phyloP scores from a whole-genome alignment of 805 yeast species.

The Lachancea sp. region DNA sequence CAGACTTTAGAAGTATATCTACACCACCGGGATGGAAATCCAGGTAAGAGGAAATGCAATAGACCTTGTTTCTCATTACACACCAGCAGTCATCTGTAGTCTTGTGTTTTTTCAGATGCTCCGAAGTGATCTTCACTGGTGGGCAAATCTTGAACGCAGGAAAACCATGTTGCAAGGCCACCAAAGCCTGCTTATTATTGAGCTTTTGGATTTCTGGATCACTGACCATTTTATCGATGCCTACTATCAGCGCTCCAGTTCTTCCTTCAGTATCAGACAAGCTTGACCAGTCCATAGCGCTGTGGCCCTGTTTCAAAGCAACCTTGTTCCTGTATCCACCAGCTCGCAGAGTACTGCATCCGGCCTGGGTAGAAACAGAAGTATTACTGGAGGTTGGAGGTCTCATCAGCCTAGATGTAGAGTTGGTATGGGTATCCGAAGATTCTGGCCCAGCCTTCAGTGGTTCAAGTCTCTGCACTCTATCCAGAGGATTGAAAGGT shows the following conservation, averaged over 20 bases:
- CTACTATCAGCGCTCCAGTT: slow-evolving; percentile 19
- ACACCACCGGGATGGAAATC: slow-evolving; percentile 92
- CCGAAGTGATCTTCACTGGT: slow-evolving; percentile 50
- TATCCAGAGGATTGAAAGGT: no score
- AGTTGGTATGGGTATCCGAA: no score
- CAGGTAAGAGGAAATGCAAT: slow-evolving; percentile 78
- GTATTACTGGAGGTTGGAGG: slow-evolving; percentile 1
- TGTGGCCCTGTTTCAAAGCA: slow-evolving; percentile 33
- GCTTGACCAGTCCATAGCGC: slow-evolving; percentile 31
- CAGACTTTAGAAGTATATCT: slow-evolving; percentile 56
- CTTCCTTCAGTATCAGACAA: slow-evolving; percentile 14
- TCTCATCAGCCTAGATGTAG: slow-evolving; percentile 2
- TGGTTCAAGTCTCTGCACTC: no score
- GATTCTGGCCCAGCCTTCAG: background rate
- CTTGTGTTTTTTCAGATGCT: slow-evolving; percentile 55
- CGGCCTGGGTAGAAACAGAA: slow-evolving; percentile 12
- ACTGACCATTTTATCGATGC: slow-evolving; percentile 13
- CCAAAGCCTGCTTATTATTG: slow-evolving; percentile 17
- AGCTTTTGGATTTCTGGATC: slow-evolving; percentile 13
- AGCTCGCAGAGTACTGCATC: slow-evolving; percentile 17
- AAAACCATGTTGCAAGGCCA: slow-evolving; percentile 15
- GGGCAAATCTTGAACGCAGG: slow-evolving; percentile 23
- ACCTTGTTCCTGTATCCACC: slow-evolving; percentile 29
- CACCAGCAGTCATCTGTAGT: slow-evolving; percentile 78
- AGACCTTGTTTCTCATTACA: slow-evolving; percentile 69